These are phyloP conservation scores for Avena sativa DNA, from an alignment of 176 grass and related monocot species.

Conservation along the genomic window DNA sequence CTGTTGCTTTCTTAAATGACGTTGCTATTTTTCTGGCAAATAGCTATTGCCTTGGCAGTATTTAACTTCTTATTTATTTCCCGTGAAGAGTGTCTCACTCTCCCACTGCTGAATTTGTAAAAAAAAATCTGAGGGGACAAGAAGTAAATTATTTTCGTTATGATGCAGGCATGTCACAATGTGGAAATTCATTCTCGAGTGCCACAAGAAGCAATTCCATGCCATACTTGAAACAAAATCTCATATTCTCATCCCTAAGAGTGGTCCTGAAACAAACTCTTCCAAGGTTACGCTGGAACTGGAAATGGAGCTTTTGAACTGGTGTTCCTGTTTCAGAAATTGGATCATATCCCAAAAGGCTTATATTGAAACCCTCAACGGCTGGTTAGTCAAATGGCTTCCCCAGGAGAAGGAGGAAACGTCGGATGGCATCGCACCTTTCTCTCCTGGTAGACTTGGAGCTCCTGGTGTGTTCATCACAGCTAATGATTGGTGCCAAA, in stretches of 20 bases:
- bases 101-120: background rate
- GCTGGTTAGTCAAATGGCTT: constrained; percentile 91
- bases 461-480: constrained; percentile 76
- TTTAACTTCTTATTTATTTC: constrained; percentile 8
- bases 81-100: background rate
- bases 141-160: constrained; percentile 33
- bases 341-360: constrained; percentile 75
- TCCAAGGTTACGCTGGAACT: constrained; percentile 69
- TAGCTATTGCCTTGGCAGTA: background rate
- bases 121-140: background rate
- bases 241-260: constrained; percentile 63
- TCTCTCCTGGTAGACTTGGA: constrained; percentile 74
- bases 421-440: constrained; percentile 53
- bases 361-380: constrained; percentile 78
- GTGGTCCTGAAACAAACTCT: constrained; percentile 51
- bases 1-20: background rate
- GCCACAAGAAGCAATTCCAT: constrained; percentile 82
- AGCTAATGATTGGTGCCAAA: constrained; percentile 78
- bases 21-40: background rate
- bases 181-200: constrained; percentile 83
- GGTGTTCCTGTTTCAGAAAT: constrained; percentile 80
- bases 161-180: constrained; percentile 73
- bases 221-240: constrained; percentile 71
- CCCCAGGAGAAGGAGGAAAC: constrained; percentile 81
- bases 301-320: constrained; percentile 86